A percentile compares a stretch with the other conserved stretches of the same genome.
Evolutionary conservation across 305 asterid genomes (phyloP).

Genomic region (Fraxinus nigra): DNA sequence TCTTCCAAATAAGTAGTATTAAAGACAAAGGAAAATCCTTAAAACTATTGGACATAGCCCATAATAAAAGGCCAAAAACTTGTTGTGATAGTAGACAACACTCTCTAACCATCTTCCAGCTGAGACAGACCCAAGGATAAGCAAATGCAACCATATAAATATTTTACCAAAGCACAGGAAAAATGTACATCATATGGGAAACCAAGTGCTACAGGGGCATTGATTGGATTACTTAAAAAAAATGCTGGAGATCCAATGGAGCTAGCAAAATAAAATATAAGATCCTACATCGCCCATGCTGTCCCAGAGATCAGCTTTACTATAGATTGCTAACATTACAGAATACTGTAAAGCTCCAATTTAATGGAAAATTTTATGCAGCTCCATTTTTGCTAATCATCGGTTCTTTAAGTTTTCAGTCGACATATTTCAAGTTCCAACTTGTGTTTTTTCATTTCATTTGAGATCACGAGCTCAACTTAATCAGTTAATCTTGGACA

Average conservation of each 20-base stretch:
- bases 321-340: neutral
- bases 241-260: neutral
- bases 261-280: neutral
- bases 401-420: neutral
- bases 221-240: neutral
- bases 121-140: neutral
- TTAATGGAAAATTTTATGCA: neutral
- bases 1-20: neutral
- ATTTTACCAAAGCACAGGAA: neutral
- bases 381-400: neutral
- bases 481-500: conserved; percentile 7
- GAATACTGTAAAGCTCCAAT: neutral
- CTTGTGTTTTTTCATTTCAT: conserved; percentile 17
- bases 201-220: neutral
- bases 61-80: neutral
- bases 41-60: neutral
- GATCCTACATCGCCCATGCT: neutral
- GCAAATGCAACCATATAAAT: neutral
- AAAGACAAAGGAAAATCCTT: neutral
- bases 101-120: neutral
- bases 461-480: conserved; percentile 19
- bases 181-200: neutral
- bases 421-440: conserved; percentile 1
- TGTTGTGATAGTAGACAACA: neutral
- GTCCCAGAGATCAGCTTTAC: neutral